Evolutionary conservation across 805 yeast genomes (phyloP), one percentile per base, ranked within the genome.

Genomic region (Candida sakaeoensis): DNA sequence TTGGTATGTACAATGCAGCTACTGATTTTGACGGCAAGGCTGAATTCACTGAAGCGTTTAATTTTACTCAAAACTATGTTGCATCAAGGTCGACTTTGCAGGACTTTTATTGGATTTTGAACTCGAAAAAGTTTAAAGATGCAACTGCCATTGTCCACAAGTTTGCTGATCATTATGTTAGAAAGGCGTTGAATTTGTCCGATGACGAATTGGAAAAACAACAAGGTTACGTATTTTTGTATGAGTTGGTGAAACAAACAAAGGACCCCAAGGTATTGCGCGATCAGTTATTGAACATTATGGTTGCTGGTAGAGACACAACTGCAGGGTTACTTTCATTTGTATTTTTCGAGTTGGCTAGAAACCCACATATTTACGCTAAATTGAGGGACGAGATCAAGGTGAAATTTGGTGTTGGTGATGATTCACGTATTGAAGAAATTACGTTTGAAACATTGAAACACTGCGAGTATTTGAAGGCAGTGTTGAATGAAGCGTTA

Each of bases 281-380:
- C 43, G 69, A 65, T 45, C 71, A 65, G 43, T 51, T 63, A 42
- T 60, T 65, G 48, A 65, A 65, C 42, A 65, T 65, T 33, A 55
- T 65, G 52, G 50, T 65, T 24, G 71, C 71, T 30, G 71, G 70
- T 12, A 63, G 71, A 56, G 71, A 65, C 47, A 65, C 71, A 19
- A 65, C 71, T 22, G 71, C 71, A 10, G 70, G 67, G 1, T 54
- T 63, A 39, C 53, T 65, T 44, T 59, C 68, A 22, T 63, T 63
- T 42, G 44, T 59, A 8, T 47, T 63, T 42, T 61, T 49, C 36
- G 69, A 64, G 49, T 54, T 65, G 38, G 53, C 70, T 2, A 53
- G 64, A 47, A 54, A 62, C 44, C 68, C 62, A 8, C 45, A 51
- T n/a, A 38, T 63, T 12, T 63, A 49, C 49, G 48, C 44, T n/a